phyloP scores from a whole-genome alignment of 164 flowering plant species.

The Chimonanthus praecox region DNA sequence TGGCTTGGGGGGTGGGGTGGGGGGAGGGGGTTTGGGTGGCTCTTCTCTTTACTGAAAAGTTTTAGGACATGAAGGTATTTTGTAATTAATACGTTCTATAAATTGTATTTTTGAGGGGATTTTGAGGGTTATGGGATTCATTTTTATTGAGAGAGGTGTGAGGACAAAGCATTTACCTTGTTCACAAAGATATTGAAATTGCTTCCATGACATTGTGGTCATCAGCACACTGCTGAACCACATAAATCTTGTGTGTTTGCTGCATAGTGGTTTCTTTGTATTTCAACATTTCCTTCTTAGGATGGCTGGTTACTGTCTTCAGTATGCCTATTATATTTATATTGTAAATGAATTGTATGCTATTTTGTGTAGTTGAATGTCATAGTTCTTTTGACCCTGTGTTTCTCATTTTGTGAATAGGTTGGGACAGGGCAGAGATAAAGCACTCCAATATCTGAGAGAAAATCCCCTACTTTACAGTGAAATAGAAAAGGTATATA shows the following conservation, averaged over 20 bases:
- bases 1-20: no score
- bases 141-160: not conserved
- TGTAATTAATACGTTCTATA: no score
- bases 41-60: no score
- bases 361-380: not conserved
- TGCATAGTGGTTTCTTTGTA: no score
- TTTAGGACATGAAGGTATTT: no score
- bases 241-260: no score
- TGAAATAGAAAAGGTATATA: constrained; percentile 78
- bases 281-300: no score
- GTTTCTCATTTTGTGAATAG: constrained; percentile 27
- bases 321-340: not conserved
- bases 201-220: no score
- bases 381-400: not conserved
- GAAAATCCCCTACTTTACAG: constrained; percentile 59
- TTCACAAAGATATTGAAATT: no score
- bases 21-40: no score
- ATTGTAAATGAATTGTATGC: not conserved
- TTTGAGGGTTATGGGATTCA: not conserved
- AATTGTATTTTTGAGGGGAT: not conserved
- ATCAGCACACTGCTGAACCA: no score
- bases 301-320: not conserved
- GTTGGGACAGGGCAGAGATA: constrained; percentile 93
- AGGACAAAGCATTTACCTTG: no score
- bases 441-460: constrained; percentile 68